A percentile compares a stretch with the other conserved stretches of the same genome.
Conservation (phyloP, 192 early-diverging fungal genomes). For the Entomortierella chlamydospora region DNA sequence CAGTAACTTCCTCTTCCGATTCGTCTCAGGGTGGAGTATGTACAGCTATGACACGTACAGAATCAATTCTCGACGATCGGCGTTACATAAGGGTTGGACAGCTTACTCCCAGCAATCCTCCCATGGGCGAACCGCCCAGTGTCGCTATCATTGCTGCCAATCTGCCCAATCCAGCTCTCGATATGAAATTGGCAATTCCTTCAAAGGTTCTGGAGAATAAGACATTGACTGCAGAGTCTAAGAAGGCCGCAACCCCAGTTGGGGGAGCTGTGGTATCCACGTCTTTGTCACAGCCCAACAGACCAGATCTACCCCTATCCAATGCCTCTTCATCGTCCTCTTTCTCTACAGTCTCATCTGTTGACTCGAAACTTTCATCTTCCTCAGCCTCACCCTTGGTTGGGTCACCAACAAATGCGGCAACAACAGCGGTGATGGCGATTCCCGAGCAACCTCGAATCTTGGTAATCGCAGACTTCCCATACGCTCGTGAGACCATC, state of each 20-base stretch:
- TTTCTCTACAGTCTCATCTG: conserved; percentile 7
- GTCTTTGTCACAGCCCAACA: neutral
- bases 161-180: conserved; percentile 35
- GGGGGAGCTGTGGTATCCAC: neutral
- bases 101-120: conserved; percentile 40
- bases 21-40: neutral
- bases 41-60: conserved; percentile 45
- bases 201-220: conserved; percentile 42
- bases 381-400: conserved; percentile 1
- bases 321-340: conserved; percentile 18
- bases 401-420: neutral
- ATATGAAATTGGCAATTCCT: conserved; percentile 41
- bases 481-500: conserved; percentile 55
- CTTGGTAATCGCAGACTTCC: conserved; percentile 58
- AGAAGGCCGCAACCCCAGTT: conserved; percentile 19
- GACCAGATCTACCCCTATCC: neutral
- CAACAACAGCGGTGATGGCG: neutral
- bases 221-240: conserved; percentile 26
- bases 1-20: neutral
- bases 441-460: conserved; percentile 33
- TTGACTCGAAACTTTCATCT: conserved; percentile 8
- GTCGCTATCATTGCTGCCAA: conserved; percentile 44
- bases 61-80: conserved; percentile 43
- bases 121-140: conserved; percentile 31
- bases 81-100: conserved; percentile 38